phyloP scores from a whole-genome alignment of 352 stramenopile genomes.

The Elongisporangium undulatum region DNA sequence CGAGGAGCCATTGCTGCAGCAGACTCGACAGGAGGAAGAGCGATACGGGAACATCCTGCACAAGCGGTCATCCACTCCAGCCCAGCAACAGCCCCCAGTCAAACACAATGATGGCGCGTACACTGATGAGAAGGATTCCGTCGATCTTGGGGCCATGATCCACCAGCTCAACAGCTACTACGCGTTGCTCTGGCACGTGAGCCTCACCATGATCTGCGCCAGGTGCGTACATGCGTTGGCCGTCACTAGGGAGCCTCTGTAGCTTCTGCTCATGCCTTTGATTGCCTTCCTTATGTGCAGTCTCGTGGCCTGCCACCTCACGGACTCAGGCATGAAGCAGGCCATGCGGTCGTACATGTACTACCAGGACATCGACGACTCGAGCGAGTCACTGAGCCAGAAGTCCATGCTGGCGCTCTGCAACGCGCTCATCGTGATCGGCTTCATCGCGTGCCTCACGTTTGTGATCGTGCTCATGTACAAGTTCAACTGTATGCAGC shows the following conservation, averaged over 20 bases:
- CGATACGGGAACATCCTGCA: background rate
- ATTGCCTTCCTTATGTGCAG: constrained; percentile 12
- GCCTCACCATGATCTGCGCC: constrained; percentile 62
- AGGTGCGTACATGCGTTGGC: constrained; percentile 24
- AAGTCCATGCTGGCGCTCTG: constrained; percentile 59
- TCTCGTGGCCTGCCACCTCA: constrained; percentile 40
- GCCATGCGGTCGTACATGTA: constrained; percentile 83
- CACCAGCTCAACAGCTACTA: constrained; percentile 76
- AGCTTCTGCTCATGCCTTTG: background rate
- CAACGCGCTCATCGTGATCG: constrained; percentile 79
- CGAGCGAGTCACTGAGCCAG: constrained; percentile 22
- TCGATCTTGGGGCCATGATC: constrained; percentile 33
- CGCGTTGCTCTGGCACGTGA: constrained; percentile 68
- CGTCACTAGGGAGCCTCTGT: background rate
- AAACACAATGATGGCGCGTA: background rate
- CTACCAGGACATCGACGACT: constrained; percentile 67
- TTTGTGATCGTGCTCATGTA: constrained; percentile 82
- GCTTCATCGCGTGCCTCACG: constrained; percentile 71
- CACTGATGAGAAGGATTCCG: constrained; percentile 3
- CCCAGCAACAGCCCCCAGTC: constrained; percentile 1
- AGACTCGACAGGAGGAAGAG: constrained; percentile 8
- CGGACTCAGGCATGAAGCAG: constrained; percentile 34
- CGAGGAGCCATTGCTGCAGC: constrained; percentile 50
- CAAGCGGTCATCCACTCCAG: constrained; percentile 8
- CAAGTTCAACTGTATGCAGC: constrained; percentile 75